Conservation (phyloP, 257 asterid species). For the Lycium barbarum region DNA sequence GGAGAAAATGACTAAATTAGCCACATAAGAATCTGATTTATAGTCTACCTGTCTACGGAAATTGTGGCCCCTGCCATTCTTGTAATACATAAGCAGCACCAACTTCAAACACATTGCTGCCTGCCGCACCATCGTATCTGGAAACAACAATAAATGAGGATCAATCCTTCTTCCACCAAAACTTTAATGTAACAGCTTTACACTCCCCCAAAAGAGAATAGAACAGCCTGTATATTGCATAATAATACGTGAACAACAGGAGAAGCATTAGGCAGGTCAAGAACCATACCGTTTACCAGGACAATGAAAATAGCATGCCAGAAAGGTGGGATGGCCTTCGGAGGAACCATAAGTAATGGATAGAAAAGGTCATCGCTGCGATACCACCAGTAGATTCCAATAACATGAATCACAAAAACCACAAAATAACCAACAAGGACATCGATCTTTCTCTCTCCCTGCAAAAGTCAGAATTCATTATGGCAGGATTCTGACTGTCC, state of each 20-base stretch:
- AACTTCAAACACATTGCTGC: constrained; percentile 82
- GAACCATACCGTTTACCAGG: constrained; percentile 74
- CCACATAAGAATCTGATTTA: constrained; percentile 18
- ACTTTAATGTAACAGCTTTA: not conserved
- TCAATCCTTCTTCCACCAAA: not conserved
- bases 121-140: constrained; percentile 89
- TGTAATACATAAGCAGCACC: constrained; percentile 72
- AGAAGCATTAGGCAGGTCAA: constrained; percentile 33
- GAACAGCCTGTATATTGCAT: not conserved
- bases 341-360: constrained; percentile 85
- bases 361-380: constrained; percentile 65
- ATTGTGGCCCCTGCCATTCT: constrained; percentile 83
- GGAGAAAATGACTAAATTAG: constrained; percentile 5
- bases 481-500: not conserved
- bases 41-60: constrained; percentile 83
- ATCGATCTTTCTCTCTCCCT: constrained; percentile 83
- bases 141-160: constrained; percentile 29
- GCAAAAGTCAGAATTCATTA: constrained; percentile 43
- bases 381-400: constrained; percentile 87
- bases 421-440: constrained; percentile 66
- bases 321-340: constrained; percentile 83
- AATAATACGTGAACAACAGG: not conserved
- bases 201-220: not conserved
- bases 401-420: constrained; percentile 65
- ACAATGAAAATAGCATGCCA: constrained; percentile 87